phyloP scores from a whole-genome alignment of 23 red algal genomes.

The Gracilariopsis chorda region DNA sequence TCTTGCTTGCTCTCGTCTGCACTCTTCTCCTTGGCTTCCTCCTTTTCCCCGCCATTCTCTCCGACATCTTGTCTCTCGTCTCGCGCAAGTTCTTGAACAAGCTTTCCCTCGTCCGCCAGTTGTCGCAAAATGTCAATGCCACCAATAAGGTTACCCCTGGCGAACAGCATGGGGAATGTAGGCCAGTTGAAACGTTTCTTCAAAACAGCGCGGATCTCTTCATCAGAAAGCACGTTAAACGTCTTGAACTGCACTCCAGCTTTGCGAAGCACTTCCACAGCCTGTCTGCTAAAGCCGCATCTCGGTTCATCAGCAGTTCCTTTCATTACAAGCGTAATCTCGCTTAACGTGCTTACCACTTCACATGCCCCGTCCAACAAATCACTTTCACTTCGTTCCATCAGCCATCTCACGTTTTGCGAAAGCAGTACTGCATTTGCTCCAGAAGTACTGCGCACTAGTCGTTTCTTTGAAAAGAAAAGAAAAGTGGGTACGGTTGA shows the following conservation, averaged over 20 bases:
- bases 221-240: conserved; percentile 62
- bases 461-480: not conserved
- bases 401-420: conserved; percentile 15
- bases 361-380: conserved; percentile 40
- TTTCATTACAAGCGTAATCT: conserved; percentile 79
- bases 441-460: conserved; percentile 1
- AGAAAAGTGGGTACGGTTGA: conserved; percentile 54
- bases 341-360: not conserved
- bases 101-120: conserved; percentile 22
- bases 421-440: conserved; percentile 28
- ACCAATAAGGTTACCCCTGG: conserved; percentile 57
- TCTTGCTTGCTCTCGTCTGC: not conserved
- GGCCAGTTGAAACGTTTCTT: conserved; percentile 65
- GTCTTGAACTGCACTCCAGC: conserved; percentile 57
- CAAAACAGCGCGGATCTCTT: conserved; percentile 44
- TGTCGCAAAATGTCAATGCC: conserved; percentile 69
- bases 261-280: conserved; percentile 53
- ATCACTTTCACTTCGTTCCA: not conserved
- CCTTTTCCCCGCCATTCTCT: not conserved
- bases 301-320: conserved; percentile 44
- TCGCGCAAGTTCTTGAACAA: conserved; percentile 27
- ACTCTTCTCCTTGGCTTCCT: not conserved
- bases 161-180: conserved; percentile 83
- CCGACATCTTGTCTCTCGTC: not conserved
- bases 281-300: conserved; percentile 65